Percentiles rank a stretch among this genome's conserved stretches.
Conservation (phyloP, 2,329 filamentous ascomycete species). For the Trichoderma afroharzianum region DNA sequence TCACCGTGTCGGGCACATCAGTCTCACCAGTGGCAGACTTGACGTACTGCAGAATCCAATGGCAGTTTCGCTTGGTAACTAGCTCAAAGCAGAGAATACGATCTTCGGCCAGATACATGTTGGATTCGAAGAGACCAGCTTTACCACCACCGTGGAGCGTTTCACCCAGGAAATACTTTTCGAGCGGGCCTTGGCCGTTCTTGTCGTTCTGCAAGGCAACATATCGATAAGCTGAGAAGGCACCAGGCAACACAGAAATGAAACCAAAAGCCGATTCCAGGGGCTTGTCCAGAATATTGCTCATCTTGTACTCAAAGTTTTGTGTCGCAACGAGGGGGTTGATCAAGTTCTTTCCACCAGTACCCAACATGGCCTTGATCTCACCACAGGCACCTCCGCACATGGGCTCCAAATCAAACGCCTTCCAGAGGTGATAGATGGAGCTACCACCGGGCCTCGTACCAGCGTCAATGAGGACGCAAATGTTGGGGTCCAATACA, state of each 20-base stretch:
- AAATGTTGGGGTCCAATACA: constrained; percentile 92
- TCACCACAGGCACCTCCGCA: constrained; percentile 96
- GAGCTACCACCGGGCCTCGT: constrained; percentile 91
- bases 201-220: constrained; percentile 95
- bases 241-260: constrained; percentile 92
- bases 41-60: constrained; percentile 97
- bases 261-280: constrained; percentile 97
- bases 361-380: constrained; percentile 95
- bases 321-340: constrained; percentile 95
- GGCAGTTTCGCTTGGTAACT: constrained; percentile 93
- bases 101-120: constrained; percentile 99
- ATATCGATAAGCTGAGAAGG: constrained; percentile 97
- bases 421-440: constrained; percentile 98
- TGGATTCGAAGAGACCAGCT: constrained; percentile 95
- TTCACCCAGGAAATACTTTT: constrained; percentile 96
- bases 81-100: constrained; percentile 98
- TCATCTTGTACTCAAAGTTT: constrained; percentile 99
- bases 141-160: constrained; percentile 90
- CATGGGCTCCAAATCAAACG: constrained; percentile 96
- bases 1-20: constrained; percentile 90
- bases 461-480: constrained; percentile 91
- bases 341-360: constrained; percentile 77
- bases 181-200: constrained; percentile 83
- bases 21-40: constrained; percentile 97
- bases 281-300: constrained; percentile 97